phyloP scores from a whole-genome alignment of 1,284 basidiomycete genomes.

The Cryptococcus deneoformans region DNA sequence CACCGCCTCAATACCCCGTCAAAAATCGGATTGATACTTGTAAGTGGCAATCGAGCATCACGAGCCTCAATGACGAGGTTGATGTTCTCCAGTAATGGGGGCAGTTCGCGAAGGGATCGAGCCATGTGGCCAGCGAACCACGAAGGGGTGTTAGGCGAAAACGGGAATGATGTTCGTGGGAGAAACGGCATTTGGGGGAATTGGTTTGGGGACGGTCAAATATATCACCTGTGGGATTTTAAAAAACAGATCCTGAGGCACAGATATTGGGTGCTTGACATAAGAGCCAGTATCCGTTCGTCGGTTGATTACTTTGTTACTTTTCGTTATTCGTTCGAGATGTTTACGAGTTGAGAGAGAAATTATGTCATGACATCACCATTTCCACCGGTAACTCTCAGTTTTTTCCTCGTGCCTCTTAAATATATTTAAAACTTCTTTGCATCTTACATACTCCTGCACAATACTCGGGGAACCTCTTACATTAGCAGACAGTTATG shows the following conservation, averaged over 20 bases:
- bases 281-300: too few species aligned
- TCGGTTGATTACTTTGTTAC: too few species aligned
- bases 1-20: slow-evolving; percentile 57
- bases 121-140: slow-evolving; percentile 99
- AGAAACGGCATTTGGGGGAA: slow-evolving; percentile 32
- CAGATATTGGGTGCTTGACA: neutral
- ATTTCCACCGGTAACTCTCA: neutral
- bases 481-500: slow-evolving; percentile 3
- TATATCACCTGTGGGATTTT: neutral
- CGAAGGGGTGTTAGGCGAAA: slow-evolving; percentile 63
- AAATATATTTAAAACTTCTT: too few species aligned
- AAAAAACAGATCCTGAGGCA: neutral
- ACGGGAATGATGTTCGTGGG: slow-evolving; percentile 47
- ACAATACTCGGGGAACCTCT: neutral
- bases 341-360: too few species aligned
- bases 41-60: slow-evolving; percentile 88
- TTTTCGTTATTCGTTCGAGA: too few species aligned
- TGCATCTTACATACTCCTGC: neutral
- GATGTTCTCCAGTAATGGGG: slow-evolving; percentile 71
- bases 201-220: neutral
- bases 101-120: slow-evolving; percentile 74
- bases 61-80: slow-evolving; percentile 93
- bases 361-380: slow-evolving; percentile 13
- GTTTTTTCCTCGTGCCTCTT: neutral
- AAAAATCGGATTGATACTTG: slow-evolving; percentile 86